A percentile compares a stretch with the other conserved stretches of the same genome.
Conservation (phyloP, 345 rosid genomes). For the Arabis hirsuta region DNA sequence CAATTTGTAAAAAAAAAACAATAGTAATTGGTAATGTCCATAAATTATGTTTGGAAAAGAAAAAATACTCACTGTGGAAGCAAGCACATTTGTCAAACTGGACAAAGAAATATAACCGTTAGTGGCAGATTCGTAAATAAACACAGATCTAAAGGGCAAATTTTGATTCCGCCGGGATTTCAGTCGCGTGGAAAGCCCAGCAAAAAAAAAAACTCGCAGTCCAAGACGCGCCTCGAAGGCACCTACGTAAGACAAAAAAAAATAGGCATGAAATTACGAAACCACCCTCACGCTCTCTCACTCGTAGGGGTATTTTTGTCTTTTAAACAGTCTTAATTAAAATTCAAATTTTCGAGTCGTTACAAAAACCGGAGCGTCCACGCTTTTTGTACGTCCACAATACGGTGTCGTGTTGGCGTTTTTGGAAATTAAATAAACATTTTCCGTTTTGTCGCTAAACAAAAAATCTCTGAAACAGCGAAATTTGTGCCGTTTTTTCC, state of each 20-base stretch:
- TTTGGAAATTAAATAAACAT: background rate
- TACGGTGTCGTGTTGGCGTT: constrained; percentile 27
- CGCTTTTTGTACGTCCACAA: constrained; percentile 35
- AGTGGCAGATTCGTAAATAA: constrained; percentile 49
- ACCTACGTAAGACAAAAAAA: background rate
- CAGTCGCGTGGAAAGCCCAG: constrained; percentile 46
- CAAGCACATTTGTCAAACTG: constrained; percentile 15
- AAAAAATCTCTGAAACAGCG: constrained; percentile 40
- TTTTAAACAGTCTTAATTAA: background rate
- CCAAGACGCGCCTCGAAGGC: constrained; percentile 51
- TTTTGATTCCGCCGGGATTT: constrained; percentile 52
- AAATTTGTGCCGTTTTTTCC: constrained; percentile 48
- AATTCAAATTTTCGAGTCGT: constrained; percentile 61
- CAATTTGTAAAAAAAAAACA: too few relatives aligned
- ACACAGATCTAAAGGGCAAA: constrained; percentile 10
- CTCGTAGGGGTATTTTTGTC: constrained; percentile 28
- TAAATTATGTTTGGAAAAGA: too few relatives aligned
- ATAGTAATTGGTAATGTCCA: too few relatives aligned
- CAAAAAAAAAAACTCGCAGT: constrained; percentile 44
- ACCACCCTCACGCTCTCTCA: constrained; percentile 18
- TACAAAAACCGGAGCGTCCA: constrained; percentile 52
- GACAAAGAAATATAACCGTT: constrained; percentile 58
- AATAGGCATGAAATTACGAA: background rate
- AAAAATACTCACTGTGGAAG: too few relatives aligned
- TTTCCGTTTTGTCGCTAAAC: constrained; percentile 36